Evolutionary conservation across 1,139 yeast genomes (phyloP).

Genomic region (Ogataea hybrid): DNA sequence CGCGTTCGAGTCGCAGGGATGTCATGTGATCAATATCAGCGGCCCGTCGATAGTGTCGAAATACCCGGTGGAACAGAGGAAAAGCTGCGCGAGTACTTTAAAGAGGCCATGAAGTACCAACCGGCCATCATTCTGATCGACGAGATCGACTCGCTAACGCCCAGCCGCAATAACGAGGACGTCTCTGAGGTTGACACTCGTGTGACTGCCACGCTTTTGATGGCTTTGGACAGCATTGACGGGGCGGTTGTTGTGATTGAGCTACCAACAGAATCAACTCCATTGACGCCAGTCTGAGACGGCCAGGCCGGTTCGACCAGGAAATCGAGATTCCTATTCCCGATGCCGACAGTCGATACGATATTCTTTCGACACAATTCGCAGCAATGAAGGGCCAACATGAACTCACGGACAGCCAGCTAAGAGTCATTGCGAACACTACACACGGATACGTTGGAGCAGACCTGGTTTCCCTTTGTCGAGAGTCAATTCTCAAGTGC

Average conservation of each 20-base stretch:
- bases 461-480: slow-evolving; percentile 79
- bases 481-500: slow-evolving; percentile 87
- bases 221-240: slow-evolving; percentile 88
- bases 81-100: no score
- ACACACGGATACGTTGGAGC: slow-evolving; percentile 85
- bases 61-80: no score
- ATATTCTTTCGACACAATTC: slow-evolving; percentile 63
- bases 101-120: no score
- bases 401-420: slow-evolving; percentile 49
- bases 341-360: slow-evolving; percentile 62
- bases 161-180: slow-evolving; percentile 77
- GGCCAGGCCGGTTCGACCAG: slow-evolving; percentile 93
- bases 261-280: slow-evolving; percentile 72
- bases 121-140: slow-evolving; percentile 88
- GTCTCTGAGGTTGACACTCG: slow-evolving; percentile 87
- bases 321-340: slow-evolving; percentile 81
- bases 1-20: no score
- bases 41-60: no score
- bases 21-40: no score
- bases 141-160: slow-evolving; percentile 89
- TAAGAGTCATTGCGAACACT: slow-evolving; percentile 58
- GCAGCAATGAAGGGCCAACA: slow-evolving; percentile 59
- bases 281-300: slow-evolving; percentile 80
- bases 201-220: slow-evolving; percentile 79
- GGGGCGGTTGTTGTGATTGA: slow-evolving; percentile 47